Conservation (phyloP, 768 basidiomycete genomes). For the Neoboletus subvelutipes region DNA sequence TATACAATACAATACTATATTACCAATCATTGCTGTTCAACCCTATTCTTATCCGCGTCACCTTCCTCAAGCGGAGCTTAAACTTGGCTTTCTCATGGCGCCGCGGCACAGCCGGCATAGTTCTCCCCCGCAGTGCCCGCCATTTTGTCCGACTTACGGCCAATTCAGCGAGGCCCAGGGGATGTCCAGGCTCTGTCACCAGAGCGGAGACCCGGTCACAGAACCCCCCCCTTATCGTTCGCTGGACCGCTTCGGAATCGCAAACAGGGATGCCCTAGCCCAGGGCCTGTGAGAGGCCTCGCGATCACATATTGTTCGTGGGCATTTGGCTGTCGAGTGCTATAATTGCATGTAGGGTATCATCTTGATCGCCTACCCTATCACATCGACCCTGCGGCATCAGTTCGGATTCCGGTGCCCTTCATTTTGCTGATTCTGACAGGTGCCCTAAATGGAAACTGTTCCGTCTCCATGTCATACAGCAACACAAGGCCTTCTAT, state of each 20-base stretch:
- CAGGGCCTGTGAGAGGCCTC: conserved; percentile 16
- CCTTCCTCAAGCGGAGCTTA: conserved; percentile 26
- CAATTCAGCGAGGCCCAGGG: conserved; percentile 24
- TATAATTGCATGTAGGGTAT: conserved; percentile 25
- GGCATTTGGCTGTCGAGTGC: conserved; percentile 9
- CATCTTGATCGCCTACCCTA: conserved; percentile 39
- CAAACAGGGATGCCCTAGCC: conserved; percentile 24
- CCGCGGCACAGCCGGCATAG: conserved; percentile 32
- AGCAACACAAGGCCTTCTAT: conserved; percentile 19
- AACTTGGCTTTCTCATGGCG: conserved; percentile 24
- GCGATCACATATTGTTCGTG: conserved; percentile 22
- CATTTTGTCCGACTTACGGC: conserved; percentile 22
- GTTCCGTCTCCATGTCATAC: conserved; percentile 24
- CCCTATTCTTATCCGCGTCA: conserved; percentile 9
- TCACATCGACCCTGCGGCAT: conserved; percentile 36
- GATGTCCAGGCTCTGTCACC: neutral
- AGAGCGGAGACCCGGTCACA: neutral
- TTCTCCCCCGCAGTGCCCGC: conserved; percentile 1
- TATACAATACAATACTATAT: conserved; percentile 16
- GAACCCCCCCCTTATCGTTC: conserved; percentile 1
- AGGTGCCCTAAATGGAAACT: conserved; percentile 21
- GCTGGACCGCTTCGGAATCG: conserved; percentile 14
- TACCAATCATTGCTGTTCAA: conserved; percentile 6
- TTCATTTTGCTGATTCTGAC: conserved; percentile 23
- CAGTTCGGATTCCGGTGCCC: conserved; percentile 32